These are phyloP conservation scores for Quercus wislizeni DNA, from an alignment of 306 rosid genomes.

Conservation along the genomic window DNA sequence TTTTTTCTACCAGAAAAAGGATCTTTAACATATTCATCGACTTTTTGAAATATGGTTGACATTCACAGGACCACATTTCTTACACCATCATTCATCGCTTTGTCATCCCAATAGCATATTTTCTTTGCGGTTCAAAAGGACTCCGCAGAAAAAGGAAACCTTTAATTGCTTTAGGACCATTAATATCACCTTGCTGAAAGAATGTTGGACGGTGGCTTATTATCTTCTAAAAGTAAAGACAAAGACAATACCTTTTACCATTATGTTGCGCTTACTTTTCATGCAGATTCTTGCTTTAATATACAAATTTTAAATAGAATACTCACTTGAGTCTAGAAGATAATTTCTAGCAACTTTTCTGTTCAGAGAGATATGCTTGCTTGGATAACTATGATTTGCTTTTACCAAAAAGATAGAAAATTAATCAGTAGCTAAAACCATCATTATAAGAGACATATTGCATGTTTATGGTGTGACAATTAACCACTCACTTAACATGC, in stretches of 20 bases:
- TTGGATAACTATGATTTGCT: conserved; percentile 12
- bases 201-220: background rate
- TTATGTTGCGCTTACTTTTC: background rate
- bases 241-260: background rate
- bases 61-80: conserved; percentile 35
- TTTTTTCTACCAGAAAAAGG: conserved; percentile 19
- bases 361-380: conserved; percentile 5
- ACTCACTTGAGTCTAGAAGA: background rate
- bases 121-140: conserved; percentile 30
- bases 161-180: conserved; percentile 21
- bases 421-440: conserved; percentile 13
- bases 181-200: background rate
- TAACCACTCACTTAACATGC: background rate
- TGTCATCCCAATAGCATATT: conserved; percentile 22
- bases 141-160: background rate
- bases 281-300: background rate
- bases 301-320: background rate
- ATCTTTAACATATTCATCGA: conserved; percentile 9
- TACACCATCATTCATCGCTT: conserved; percentile 15
- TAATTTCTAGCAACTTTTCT: background rate
- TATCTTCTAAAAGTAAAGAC: background rate
- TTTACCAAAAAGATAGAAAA: background rate
- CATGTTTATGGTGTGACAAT: conserved; percentile 20
- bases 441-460: conserved; percentile 23
- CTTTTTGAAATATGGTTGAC: conserved; percentile 26